These are phyloP conservation scores for Aegilops sharonensis DNA, from an alignment of 176 grass and related monocot genomes.

Conservation along the genomic window DNA sequence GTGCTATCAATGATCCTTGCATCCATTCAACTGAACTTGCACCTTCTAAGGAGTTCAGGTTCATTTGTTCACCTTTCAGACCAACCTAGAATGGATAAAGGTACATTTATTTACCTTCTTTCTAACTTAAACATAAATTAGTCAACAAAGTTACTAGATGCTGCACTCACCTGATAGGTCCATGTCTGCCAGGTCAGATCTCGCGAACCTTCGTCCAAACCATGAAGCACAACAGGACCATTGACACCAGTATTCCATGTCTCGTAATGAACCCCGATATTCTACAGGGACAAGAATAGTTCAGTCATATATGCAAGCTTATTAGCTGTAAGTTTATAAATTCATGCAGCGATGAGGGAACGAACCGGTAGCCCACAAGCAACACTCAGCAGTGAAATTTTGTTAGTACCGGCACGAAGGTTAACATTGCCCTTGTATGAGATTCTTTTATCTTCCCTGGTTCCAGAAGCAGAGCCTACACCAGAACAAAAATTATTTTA, in stretches of 20 bases:
- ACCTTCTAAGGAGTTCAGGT: slow-evolving; percentile 89
- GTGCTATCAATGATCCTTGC: slow-evolving; percentile 68
- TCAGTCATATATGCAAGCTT: neutral
- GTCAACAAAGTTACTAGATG: neutral
- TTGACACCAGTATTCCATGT: slow-evolving; percentile 90
- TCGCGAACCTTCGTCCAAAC: slow-evolving; percentile 74
- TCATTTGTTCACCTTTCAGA: slow-evolving; percentile 98
- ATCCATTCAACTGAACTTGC: slow-evolving; percentile 95
- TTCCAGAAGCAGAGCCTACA: slow-evolving; percentile 90
- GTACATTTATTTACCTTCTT: slow-evolving; percentile 19
- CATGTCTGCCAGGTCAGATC: slow-evolving; percentile 96
- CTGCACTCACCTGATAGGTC: slow-evolving; percentile 77
- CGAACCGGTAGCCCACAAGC: slow-evolving; percentile 88
- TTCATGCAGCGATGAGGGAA: slow-evolving; percentile 6
- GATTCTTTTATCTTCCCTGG: slow-evolving; percentile 88
- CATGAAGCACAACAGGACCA: slow-evolving; percentile 83
- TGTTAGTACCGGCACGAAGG: slow-evolving; percentile 83
- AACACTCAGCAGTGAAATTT: slow-evolving; percentile 85
- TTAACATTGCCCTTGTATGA: slow-evolving; percentile 71
- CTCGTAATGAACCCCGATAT: slow-evolving; percentile 95
- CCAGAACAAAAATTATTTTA: slow-evolving; percentile 22
- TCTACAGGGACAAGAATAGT: slow-evolving; percentile 47
- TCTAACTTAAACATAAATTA: neutral
- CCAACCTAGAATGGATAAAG: slow-evolving; percentile 57
- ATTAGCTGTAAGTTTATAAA: slow-evolving; percentile 7